Conservation (phyloP, 2,329 filamentous ascomycete species). For the Sporothrix inflata region DNA sequence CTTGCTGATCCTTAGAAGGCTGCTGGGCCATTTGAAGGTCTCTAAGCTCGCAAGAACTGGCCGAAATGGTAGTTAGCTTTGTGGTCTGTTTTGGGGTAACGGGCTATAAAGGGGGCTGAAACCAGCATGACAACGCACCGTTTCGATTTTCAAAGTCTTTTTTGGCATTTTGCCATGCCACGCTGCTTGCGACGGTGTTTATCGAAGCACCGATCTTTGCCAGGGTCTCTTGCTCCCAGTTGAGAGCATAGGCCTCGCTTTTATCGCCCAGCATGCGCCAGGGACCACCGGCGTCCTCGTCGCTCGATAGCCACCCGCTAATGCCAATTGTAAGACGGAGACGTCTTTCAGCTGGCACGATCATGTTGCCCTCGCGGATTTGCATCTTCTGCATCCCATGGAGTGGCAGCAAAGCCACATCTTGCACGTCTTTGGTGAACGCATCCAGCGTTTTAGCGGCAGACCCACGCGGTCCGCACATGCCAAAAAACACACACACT, state of each 20-base stretch:
- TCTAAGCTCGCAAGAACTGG: constrained; percentile 27
- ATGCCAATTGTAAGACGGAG: constrained; percentile 83
- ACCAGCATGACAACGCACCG: constrained; percentile 45
- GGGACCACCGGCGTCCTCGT: constrained; percentile 71
- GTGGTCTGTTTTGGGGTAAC: neutral
- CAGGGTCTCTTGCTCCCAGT: constrained; percentile 80
- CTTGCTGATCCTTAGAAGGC: constrained; percentile 68
- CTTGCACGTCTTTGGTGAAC: constrained; percentile 83
- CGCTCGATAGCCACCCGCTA: constrained; percentile 76
- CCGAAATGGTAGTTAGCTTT: neutral
- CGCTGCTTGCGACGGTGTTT: constrained; percentile 74
- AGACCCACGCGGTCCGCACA: constrained; percentile 78
- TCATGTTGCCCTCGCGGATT: constrained; percentile 53
- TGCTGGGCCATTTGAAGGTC: constrained; percentile 56
- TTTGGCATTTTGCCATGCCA: constrained; percentile 75
- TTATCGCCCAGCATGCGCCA: constrained; percentile 77
- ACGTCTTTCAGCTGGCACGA: constrained; percentile 63
- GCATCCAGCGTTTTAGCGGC: constrained; percentile 84
- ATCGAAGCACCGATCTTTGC: constrained; percentile 78
- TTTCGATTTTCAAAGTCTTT: constrained; percentile 52
- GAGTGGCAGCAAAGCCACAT: constrained; percentile 84
- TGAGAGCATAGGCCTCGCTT: constrained; percentile 78
- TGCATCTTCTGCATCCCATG: constrained; percentile 52
- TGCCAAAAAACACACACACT: constrained; percentile 85
- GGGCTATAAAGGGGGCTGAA: neutral